Base-by-base conservation (phyloP, 2,329 filamentous ascomycete species). In the Apiospora rasikravindrae region DNA sequence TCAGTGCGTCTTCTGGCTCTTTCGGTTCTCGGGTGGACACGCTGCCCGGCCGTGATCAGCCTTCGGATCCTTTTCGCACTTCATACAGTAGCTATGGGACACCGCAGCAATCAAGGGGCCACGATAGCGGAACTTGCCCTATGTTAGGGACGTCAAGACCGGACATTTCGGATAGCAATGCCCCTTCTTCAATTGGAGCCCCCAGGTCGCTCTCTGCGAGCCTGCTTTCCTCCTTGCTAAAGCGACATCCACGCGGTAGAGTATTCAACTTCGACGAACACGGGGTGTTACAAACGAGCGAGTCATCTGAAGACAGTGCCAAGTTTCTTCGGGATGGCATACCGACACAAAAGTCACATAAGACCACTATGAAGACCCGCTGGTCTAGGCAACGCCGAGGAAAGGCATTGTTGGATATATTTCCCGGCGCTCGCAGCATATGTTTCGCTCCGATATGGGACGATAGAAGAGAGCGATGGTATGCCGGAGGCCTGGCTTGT, bases 391-490 rank as follows among this genome's bases (percentile, higher is more conserved):
- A 64, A 64, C 29, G 57, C 2, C 57, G 40, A 64, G 29, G 33
- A 6, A 33, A 40, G 3, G 57, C n/a, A 40, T 7, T 64, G 33
- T 3, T n/a, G 4, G 22, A 40, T 24, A 76, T 82, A 0, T 84
- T 88, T 10, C 83, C 85, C 0, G 81, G 80, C 0, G 85, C 85
- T 0, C 80, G 86, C 3, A 86, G 84, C 37, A 77, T 88, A 0
- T 83, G 83, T 0, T 82, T 87, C 64, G 79, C 87, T 1, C 86
- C 87, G 0, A 74, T 88, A 0, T 88, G 86, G 86, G 84, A 87
- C 70, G 73, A 81, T 0, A 78, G 82, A 5, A 82, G 81, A 72
- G 82, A 87, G 44, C 78, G 85, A 16, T 88, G 86, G 84, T 87
- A 84, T 72, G 83, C 86, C 0, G 86, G 84, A 0, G 84, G 83